A percentile compares a stretch with the other conserved stretches of the same genome.
Conservation (phyloP, 2,329 filamentous ascomycete species). For the Aspergillus chevalieri region DNA sequence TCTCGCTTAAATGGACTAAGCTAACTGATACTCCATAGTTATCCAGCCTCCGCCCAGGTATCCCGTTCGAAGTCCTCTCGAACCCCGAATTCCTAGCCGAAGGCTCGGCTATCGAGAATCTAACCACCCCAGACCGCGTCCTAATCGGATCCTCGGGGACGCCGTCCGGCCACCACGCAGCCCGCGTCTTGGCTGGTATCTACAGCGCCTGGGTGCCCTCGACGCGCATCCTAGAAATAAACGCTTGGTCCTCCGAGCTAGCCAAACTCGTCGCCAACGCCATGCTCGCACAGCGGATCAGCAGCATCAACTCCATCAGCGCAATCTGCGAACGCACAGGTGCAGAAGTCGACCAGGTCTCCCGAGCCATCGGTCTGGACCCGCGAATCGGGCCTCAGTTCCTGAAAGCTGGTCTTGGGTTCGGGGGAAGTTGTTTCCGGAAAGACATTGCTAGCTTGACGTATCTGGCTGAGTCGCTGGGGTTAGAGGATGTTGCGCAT, state of each 20-base stretch:
- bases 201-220: slow-evolving; percentile 67
- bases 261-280: slow-evolving; percentile 74
- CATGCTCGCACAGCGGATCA: slow-evolving; percentile 73
- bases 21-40: slow-evolving; percentile 10
- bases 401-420: slow-evolving; percentile 68
- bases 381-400: slow-evolving; percentile 66
- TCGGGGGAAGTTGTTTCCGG: slow-evolving; percentile 75
- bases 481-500: slow-evolving; percentile 63
- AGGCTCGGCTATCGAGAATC: slow-evolving; percentile 66
- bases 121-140: slow-evolving; percentile 65
- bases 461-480: slow-evolving; percentile 65
- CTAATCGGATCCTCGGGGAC: slow-evolving; percentile 66
- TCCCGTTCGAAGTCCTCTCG: slow-evolving; percentile 68
- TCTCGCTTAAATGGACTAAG: slow-evolving; percentile 2
- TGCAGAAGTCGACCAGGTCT: slow-evolving; percentile 68
- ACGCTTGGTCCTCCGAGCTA: slow-evolving; percentile 71
- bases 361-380: slow-evolving; percentile 62
- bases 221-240: slow-evolving; percentile 63
- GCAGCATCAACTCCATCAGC: slow-evolving; percentile 74
- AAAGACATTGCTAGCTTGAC: slow-evolving; percentile 71
- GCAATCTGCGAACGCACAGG: slow-evolving; percentile 71
- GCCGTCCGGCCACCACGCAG: slow-evolving; percentile 54
- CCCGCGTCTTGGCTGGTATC: slow-evolving; percentile 56
- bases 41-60: slow-evolving; percentile 47
- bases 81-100: slow-evolving; percentile 79